Conservation (phyloP, 768 basidiomycete species). For the Termitomyces sp. region DNA sequence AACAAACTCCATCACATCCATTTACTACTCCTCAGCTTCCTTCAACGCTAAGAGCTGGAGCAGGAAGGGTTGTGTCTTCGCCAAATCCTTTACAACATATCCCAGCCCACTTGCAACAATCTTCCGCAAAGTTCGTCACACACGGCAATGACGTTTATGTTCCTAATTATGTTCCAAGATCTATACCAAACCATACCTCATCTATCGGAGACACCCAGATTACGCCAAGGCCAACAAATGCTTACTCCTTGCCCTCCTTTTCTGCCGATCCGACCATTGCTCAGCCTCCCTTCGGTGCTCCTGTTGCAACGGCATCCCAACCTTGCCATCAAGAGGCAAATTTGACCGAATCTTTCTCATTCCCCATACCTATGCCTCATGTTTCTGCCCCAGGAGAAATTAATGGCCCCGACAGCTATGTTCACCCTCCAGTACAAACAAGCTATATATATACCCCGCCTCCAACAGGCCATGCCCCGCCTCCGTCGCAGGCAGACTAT, state of each 20-base stretch:
- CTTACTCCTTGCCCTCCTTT: background rate
- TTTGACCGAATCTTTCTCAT: conserved; percentile 14
- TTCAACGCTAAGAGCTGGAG: conserved; percentile 35
- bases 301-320: background rate
- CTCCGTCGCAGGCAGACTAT: background rate
- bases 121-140: conserved; percentile 1
- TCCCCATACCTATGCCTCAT: conserved; percentile 24
- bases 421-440: background rate
- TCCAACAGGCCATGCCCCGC: background rate
- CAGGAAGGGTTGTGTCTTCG: conserved; percentile 7
- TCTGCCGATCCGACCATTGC: background rate
- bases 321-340: background rate
- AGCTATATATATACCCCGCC: background rate
- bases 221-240: background rate
- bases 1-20: conserved; percentile 9
- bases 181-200: background rate
- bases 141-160: background rate
- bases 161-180: background rate
- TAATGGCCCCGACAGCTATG: background rate
- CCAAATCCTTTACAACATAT: background rate
- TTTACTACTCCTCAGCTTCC: conserved; percentile 25
- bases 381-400: background rate
- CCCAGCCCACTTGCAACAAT: conserved; percentile 6
- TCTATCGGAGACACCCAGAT: background rate
- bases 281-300: background rate